Percentiles rank a stretch among this genome's conserved stretches.
Evolutionary conservation across 805 yeast genomes (phyloP).

Genomic region (Starmera pachycereana): DNA sequence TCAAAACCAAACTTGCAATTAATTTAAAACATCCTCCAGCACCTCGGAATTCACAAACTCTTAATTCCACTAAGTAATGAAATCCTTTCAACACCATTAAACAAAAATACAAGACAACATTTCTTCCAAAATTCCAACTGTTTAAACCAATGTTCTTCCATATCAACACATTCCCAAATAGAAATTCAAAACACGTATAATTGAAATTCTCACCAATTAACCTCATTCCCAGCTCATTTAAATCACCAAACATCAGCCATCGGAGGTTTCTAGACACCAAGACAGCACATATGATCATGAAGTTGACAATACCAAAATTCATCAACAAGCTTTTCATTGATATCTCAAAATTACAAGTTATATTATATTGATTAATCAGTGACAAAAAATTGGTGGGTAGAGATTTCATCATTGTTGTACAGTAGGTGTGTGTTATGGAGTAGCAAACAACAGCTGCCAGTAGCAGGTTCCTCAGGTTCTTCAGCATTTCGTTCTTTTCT

Average conservation of each 20-base stretch:
- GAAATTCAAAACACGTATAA: slow-evolving; percentile 2
- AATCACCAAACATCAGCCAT: neutral
- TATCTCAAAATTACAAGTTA: too few species aligned
- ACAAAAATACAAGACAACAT: slow-evolving; percentile 6
- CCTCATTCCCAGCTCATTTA: neutral
- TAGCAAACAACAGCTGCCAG: too few species aligned
- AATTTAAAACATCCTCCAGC: neutral
- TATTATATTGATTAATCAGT: too few species aligned
- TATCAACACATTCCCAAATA: slow-evolving; percentile 2
- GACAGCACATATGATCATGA: neutral
- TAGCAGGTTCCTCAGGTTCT: too few species aligned
- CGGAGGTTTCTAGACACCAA: neutral
- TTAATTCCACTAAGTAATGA: slow-evolving; percentile 12
- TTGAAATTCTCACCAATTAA: slow-evolving; percentile 1
- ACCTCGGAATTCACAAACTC: slow-evolving; percentile 2
- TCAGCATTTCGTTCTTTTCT: too few species aligned
- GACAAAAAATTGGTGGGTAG: too few species aligned
- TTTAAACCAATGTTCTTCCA: neutral
- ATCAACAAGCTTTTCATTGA: neutral
- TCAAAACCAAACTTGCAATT: neutral
- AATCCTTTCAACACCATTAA: slow-evolving; percentile 11
- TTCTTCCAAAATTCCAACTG: slow-evolving; percentile 1
- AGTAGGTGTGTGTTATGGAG: too few species aligned
- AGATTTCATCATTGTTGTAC: too few species aligned
- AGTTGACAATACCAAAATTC: slow-evolving; percentile 2